phyloP scores from a whole-genome alignment of 2,329 filamentous ascomycete genomes.

The Herpotrichia juniperi region DNA sequence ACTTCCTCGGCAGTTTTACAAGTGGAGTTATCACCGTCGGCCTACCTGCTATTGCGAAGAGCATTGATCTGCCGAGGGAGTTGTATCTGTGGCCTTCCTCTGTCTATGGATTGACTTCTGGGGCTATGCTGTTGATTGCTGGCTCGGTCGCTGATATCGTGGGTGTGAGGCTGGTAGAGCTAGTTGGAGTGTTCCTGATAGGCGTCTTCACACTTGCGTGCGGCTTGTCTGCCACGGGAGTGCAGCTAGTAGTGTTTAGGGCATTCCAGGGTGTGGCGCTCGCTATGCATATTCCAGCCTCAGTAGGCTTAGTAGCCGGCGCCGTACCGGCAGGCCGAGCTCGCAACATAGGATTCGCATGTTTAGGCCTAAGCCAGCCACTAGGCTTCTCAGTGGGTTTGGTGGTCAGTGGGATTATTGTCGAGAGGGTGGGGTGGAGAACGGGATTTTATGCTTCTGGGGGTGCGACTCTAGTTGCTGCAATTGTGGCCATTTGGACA shows the following conservation, averaged over 20 bases:
- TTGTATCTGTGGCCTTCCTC: slow-evolving; percentile 43
- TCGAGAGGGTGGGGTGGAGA: slow-evolving; percentile 57
- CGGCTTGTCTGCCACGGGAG: slow-evolving; percentile 53
- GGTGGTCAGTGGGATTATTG: slow-evolving; percentile 57
- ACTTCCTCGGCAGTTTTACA: slow-evolving; percentile 36
- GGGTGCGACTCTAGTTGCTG: slow-evolving; percentile 40
- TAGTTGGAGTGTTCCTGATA: slow-evolving; percentile 51
- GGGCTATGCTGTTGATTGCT: slow-evolving; percentile 56
- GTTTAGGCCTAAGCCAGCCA: slow-evolving; percentile 54
- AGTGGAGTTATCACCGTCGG: slow-evolving; percentile 52
- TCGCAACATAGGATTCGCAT: slow-evolving; percentile 43
- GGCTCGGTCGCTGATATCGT: slow-evolving; percentile 60
- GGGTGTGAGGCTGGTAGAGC: slow-evolving; percentile 52
- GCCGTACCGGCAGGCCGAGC: slow-evolving; percentile 29
- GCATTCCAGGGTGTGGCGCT: slow-evolving; percentile 55
- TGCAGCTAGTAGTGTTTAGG: slow-evolving; percentile 51
- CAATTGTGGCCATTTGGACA: slow-evolving; percentile 30
- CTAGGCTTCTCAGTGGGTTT: slow-evolving; percentile 60
- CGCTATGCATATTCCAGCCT: slow-evolving; percentile 55
- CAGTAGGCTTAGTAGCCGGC: slow-evolving; percentile 52
- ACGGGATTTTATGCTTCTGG: slow-evolving; percentile 52
- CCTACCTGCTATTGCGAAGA: slow-evolving; percentile 49
- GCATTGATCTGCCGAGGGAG: slow-evolving; percentile 32
- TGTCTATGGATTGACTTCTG: slow-evolving; percentile 50
- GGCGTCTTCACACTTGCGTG: slow-evolving; percentile 52